phyloP scores from a whole-genome alignment of 2,329 filamentous ascomycete genomes.

The Hymenoscyphus scutula region DNA sequence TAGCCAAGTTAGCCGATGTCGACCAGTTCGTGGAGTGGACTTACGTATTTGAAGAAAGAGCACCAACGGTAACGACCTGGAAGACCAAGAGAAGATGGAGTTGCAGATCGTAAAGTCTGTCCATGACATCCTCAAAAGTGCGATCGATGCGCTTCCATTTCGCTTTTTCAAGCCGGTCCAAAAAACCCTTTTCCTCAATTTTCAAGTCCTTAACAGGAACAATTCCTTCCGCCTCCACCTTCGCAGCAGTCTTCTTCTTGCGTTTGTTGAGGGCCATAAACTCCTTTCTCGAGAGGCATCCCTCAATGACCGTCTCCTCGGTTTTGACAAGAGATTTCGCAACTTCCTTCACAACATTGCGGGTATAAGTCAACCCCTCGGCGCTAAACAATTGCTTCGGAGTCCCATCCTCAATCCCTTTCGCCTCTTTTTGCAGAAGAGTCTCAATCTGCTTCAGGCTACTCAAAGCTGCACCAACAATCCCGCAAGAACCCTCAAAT shows the following conservation, averaged over 20 bases:
- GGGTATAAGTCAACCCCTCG: slow-evolving; percentile 25
- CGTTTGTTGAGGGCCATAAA: slow-evolving; percentile 18
- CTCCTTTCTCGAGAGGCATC: slow-evolving; percentile 18
- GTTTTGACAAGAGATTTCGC: slow-evolving; percentile 22
- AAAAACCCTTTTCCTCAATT: slow-evolving; percentile 22
- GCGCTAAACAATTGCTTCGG: slow-evolving; percentile 24
- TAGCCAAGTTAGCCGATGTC: neutral
- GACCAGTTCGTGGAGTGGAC: slow-evolving; percentile 3
- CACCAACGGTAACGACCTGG: slow-evolving; percentile 26
- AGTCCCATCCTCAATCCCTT: neutral
- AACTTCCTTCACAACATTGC: slow-evolving; percentile 24
- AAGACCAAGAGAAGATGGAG: slow-evolving; percentile 28
- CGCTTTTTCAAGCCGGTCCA: slow-evolving; percentile 23
- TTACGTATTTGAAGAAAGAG: slow-evolving; percentile 24
- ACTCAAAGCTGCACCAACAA: slow-evolving; percentile 23
- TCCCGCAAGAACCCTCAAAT: slow-evolving; percentile 23
- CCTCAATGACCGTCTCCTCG: slow-evolving; percentile 14
- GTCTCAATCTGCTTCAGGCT: slow-evolving; percentile 24
- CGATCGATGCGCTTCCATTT: slow-evolving; percentile 15
- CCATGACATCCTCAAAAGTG: slow-evolving; percentile 12
- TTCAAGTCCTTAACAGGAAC: slow-evolving; percentile 11
- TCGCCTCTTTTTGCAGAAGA: slow-evolving; percentile 18
- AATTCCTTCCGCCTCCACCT: slow-evolving; percentile 4
- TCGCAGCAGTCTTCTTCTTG: slow-evolving; percentile 11
- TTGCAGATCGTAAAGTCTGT: slow-evolving; percentile 25